phyloP scores from a whole-genome alignment of 2,329 filamentous ascomycete species.

The Dryadomyces quercus-mongolicae region DNA sequence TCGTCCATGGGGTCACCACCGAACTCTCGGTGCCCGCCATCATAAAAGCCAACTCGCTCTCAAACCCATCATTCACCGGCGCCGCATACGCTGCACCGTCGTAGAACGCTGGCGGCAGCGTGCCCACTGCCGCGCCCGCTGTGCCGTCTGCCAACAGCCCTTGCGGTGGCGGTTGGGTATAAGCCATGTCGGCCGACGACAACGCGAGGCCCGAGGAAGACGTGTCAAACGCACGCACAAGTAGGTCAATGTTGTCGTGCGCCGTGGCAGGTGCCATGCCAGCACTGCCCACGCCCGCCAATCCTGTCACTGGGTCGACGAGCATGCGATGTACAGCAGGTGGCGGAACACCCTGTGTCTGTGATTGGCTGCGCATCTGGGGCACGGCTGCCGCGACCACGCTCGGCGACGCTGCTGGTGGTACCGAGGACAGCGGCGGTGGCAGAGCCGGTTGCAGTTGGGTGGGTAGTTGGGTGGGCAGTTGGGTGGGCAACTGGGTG shows the following conservation, averaged over 20 bases:
- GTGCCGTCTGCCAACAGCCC: not conserved
- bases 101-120: conserved; percentile 2
- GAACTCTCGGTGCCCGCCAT: conserved; percentile 23
- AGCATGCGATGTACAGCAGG: not conserved
- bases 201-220: not conserved
- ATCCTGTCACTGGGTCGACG: not conserved
- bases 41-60: conserved; percentile 31
- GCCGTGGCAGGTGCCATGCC: not conserved
- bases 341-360: not conserved
- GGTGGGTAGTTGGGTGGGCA: not conserved
- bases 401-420: not conserved
- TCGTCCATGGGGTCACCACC: conserved; percentile 13
- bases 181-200: not conserved
- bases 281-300: not conserved
- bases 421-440: not conserved
- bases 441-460: not conserved
- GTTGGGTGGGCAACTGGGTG: not conserved
- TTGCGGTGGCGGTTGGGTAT: not conserved
- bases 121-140: not conserved
- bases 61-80: conserved; percentile 28
- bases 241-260: conserved; percentile 22
- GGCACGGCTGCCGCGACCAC: not conserved
- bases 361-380: not conserved
- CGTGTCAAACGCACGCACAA: conserved; percentile 21
- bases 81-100: not conserved